Conservation (phyloP, 352 stramenopile genomes). For the Phytopythium oedochilum region DNA sequence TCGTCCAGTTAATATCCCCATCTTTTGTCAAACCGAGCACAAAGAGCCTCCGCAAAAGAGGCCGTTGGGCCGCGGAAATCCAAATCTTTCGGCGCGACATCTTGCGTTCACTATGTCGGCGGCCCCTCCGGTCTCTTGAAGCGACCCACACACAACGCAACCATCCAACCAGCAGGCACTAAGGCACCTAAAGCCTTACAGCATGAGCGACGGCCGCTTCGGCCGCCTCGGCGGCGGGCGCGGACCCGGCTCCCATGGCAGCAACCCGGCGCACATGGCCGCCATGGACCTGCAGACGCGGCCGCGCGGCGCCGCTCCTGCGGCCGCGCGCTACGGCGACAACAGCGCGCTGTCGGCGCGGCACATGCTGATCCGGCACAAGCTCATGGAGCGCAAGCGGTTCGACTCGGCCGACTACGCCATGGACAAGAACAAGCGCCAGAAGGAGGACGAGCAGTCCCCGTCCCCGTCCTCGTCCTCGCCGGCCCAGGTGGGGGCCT, state of each 20-base stretch:
- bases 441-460: slow-evolving; percentile 5
- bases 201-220: neutral
- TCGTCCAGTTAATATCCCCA: too few species aligned
- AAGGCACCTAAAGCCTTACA: too few species aligned
- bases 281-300: slow-evolving; percentile 49
- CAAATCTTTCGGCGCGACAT: too few species aligned
- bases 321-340: slow-evolving; percentile 11
- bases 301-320: slow-evolving; percentile 3
- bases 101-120: too few species aligned
- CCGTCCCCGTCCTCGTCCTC: neutral
- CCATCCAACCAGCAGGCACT: too few species aligned
- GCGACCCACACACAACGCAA: too few species aligned
- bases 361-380: slow-evolving; percentile 73
- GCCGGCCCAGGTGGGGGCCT: slow-evolving; percentile 32
- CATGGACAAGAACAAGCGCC: slow-evolving; percentile 42
- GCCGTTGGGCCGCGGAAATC: too few species aligned
- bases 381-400: slow-evolving; percentile 68
- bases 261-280: slow-evolving; percentile 33
- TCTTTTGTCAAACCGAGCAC: too few species aligned
- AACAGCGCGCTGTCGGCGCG: slow-evolving; percentile 57
- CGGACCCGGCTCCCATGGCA: slow-evolving; percentile 25
- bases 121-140: too few species aligned
- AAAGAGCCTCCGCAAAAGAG: too few species aligned
- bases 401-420: slow-evolving; percentile 85
- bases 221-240: neutral